Conservation (phyloP, 2,329 filamentous ascomycete species). For the Aspergillus fumigatus region DNA sequence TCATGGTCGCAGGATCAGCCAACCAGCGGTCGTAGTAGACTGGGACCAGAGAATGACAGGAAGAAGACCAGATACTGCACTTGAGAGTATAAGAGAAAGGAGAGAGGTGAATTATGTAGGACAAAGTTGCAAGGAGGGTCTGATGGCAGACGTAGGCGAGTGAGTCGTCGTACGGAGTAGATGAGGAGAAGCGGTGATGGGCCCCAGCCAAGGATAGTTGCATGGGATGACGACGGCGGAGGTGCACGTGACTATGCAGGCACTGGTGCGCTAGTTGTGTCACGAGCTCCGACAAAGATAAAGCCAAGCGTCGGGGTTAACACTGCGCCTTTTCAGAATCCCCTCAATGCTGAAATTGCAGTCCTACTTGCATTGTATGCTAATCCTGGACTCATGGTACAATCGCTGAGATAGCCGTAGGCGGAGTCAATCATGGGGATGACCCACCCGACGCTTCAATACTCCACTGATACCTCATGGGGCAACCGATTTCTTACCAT, state of each 20-base stretch:
- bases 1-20: constrained; percentile 30
- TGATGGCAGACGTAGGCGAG: background rate
- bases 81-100: background rate
- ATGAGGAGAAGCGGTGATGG: background rate
- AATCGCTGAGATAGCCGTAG: background rate
- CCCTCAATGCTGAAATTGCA: background rate
- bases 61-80: background rate
- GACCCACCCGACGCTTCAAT: background rate
- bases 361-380: background rate
- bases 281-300: background rate
- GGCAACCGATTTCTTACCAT: background rate
- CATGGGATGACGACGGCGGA: background rate
- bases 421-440: background rate
- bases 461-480: background rate
- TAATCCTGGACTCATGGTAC: background rate
- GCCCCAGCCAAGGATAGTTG: background rate
- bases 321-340: background rate
- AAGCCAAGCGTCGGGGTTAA: background rate
- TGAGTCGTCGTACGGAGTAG: too few species aligned
- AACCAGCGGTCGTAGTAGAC: background rate
- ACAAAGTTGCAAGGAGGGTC: background rate
- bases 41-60: background rate
- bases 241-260: background rate
- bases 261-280: background rate
- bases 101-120: background rate